Percentiles rank a stretch among this genome's conserved stretches.
phyloP scores from a whole-genome alignment of 768 basidiomycete genomes.

The Hygrophoropsis aurantiaca region DNA sequence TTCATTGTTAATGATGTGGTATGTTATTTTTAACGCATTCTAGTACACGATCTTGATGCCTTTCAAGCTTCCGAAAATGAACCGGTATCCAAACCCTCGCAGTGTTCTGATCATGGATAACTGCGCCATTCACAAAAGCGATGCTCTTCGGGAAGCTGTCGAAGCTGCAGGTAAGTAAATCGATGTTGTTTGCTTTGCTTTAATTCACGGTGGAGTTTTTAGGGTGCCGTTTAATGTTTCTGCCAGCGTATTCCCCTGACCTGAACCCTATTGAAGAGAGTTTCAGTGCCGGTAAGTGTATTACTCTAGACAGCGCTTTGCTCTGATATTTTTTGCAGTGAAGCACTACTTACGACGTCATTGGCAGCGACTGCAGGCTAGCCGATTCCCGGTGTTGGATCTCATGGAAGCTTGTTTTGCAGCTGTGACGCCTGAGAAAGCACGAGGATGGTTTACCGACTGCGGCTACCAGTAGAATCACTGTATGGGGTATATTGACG shows the following conservation, averaged over 20 bases:
- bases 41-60: too few relatives aligned
- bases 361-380: not conserved
- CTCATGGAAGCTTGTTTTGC: constrained; percentile 13
- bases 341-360: constrained; percentile 11
- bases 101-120: constrained; percentile 32
- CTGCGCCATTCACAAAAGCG: constrained; percentile 26
- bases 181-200: constrained; percentile 32
- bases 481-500: too few relatives aligned
- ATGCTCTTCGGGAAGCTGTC: constrained; percentile 17
- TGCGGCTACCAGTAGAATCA: constrained; percentile 19
- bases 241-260: constrained; percentile 38
- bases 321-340: constrained; percentile 1
- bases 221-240: constrained; percentile 24
- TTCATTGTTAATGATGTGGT: too few relatives aligned
- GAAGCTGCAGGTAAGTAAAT: constrained; percentile 26
- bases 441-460: constrained; percentile 19
- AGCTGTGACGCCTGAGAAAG: constrained; percentile 19
- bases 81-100: constrained; percentile 20
- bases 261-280: constrained; percentile 35
- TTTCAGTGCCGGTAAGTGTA: constrained; percentile 28
- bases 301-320: not conserved
- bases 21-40: too few relatives aligned
- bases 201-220: constrained; percentile 5
- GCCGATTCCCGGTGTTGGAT: constrained; percentile 5
- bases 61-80: constrained; percentile 25